Percentiles rank a stretch among this genome's conserved stretches.
phyloP scores from a whole-genome alignment of 306 rosid species.

The Trichosanthes truncata region DNA sequence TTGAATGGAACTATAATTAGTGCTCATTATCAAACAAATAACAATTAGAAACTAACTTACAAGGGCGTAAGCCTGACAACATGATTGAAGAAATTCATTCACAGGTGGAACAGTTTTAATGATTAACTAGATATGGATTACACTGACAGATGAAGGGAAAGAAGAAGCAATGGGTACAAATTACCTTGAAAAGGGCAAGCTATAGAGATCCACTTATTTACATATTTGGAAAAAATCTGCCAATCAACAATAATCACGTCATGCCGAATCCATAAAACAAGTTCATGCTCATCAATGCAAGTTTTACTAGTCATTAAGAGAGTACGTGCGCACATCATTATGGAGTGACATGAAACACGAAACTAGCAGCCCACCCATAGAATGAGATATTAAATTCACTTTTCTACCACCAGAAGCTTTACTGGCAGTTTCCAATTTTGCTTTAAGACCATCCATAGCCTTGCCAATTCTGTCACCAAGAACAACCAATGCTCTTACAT shows the following conservation, averaged over 20 bases:
- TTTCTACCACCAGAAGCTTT: constrained; percentile 88
- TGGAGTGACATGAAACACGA: constrained; percentile 67
- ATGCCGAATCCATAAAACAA: background rate
- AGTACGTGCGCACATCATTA: constrained; percentile 46
- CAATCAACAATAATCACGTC: constrained; percentile 23
- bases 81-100: background rate
- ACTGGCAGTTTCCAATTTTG: constrained; percentile 69
- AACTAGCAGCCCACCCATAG: constrained; percentile 85
- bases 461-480: constrained; percentile 51
- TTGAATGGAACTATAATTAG: background rate
- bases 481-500: background rate
- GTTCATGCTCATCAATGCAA: background rate
- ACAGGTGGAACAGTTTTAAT: background rate
- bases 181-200: constrained; percentile 96
- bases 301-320: constrained; percentile 18
- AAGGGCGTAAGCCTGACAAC: background rate
- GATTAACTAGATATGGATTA: background rate
- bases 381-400: constrained; percentile 75
- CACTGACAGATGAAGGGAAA: background rate
- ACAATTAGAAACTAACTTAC: background rate
- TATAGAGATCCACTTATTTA: constrained; percentile 76
- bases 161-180: background rate
- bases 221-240: constrained; percentile 77
- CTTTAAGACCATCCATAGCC: constrained; percentile 61
- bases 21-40: background rate